phyloP scores from a whole-genome alignment of 2,329 filamentous ascomycete genomes.

The Juglanconis juglandina region DNA sequence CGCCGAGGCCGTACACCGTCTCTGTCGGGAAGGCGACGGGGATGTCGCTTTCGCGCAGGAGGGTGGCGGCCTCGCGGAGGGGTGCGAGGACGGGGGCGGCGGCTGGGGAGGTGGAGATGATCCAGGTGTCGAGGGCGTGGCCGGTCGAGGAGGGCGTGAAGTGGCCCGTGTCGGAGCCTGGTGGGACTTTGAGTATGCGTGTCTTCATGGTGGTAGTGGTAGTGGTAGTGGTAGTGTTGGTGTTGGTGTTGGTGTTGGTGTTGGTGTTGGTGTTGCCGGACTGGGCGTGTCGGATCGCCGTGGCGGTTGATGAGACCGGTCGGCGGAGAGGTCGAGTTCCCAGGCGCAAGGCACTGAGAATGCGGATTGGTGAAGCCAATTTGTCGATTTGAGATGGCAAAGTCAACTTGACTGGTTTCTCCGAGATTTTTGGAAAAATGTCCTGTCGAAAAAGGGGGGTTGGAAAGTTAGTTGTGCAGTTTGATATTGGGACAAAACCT shows the following conservation, averaged over 20 bases:
- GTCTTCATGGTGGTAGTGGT: slow-evolving; percentile 23
- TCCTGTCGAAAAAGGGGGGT: no score
- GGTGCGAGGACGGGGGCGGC: slow-evolving; percentile 30
- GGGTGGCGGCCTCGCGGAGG: slow-evolving; percentile 62
- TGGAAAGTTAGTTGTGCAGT: not conserved
- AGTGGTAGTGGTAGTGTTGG: not conserved
- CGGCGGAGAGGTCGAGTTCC: not conserved
- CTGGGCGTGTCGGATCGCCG: slow-evolving; percentile 1
- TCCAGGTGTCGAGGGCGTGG: slow-evolving; percentile 39
- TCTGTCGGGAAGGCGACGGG: slow-evolving; percentile 97
- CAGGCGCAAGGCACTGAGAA: not conserved
- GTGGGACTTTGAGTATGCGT: slow-evolving; percentile 25
- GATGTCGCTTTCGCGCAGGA: slow-evolving; percentile 61
- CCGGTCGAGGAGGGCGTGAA: slow-evolving; percentile 6
- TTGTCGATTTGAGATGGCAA: not conserved
- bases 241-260: not conserved
- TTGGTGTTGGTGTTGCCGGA: no score
- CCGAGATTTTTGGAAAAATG: not conserved
- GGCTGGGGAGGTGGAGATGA: slow-evolving; percentile 26
- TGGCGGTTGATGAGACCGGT: slow-evolving; percentile 9
- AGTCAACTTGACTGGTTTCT: not conserved
- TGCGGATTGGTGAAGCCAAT: not conserved
- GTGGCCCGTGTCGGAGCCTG: slow-evolving; percentile 13
- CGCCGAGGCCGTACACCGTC: slow-evolving; percentile 95
- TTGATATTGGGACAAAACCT: slow-evolving; percentile 9